Evolutionary conservation across 106 monocot species (phyloP), one percentile per base, ranked within the genome.

Genomic region (Apostasia shenzhenica): DNA sequence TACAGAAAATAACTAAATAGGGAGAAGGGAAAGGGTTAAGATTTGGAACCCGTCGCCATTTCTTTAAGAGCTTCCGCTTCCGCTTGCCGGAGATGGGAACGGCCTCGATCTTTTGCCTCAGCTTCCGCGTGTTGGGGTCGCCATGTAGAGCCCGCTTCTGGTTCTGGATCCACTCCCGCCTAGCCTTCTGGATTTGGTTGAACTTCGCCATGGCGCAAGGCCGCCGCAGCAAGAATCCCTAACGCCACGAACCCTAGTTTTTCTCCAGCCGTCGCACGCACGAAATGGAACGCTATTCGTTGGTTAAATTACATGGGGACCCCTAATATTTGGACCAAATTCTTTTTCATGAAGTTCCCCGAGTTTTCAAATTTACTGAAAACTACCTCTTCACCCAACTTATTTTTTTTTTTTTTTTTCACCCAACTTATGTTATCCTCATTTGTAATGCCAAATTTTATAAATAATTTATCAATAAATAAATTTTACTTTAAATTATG

Each of bases 71-170:
- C 77, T 87, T 94, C 8, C 85, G 77, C 84, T 90, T 80, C 74
- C 94, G 94, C 78, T 94, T 94, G 68, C 94, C 94, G 39, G 94
- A 94, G 67, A 90, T 47, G 61, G 90, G 57, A 62, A 77, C 54
- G 59, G 75, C 61, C 5, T 69, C 75, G 1, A 64, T 14, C 75
- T 69, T 82, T 70, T 76, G 80, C 82, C 84, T 86, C 51, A 94
- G 84, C 75, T 87, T 94, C n/a, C 82, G 14, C 6, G 84, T 84
- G 9, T 39, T 11, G 9, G 81, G 78, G 43, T 94, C 84, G 39
- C 93, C 93, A 49, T 86, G 84, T 12, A 66, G 37, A 3, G 64
- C 79, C 2, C 94, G 77, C 82, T 85, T 94, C 78, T 57, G 45
- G 50, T 90, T 74, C 57, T 90, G 87, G 47, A 78, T 76, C 72